Conservation (phyloP, 2,329 filamentous ascomycete species). For the Sclerotinia subarctica region DNA sequence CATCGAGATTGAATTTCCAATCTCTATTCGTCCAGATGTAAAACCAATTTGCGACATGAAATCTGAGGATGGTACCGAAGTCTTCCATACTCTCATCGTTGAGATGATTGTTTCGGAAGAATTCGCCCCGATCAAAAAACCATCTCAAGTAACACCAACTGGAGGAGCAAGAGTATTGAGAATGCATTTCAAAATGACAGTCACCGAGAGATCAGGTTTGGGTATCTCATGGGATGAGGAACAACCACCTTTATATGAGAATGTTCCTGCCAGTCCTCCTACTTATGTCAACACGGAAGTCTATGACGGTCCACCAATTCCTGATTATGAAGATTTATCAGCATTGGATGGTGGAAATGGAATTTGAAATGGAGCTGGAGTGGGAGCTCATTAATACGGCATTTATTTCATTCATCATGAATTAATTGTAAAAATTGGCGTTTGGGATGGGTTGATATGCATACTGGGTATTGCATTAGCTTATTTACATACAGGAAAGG, state of each 20-base stretch:
- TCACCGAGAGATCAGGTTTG: constrained; percentile 90
- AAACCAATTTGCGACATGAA: constrained; percentile 77
- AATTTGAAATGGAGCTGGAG: neutral
- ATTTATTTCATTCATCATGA: neutral
- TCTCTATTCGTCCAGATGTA: constrained; percentile 53
- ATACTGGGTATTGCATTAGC: neutral
- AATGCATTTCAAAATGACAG: constrained; percentile 81
- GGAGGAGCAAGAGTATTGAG: constrained; percentile 86
- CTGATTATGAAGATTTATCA: constrained; percentile 35
- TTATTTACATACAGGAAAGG: neutral
- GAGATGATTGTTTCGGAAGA: constrained; percentile 95
- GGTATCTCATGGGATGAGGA: constrained; percentile 98
- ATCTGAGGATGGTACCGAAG: constrained; percentile 68
- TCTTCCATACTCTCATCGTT: constrained; percentile 81
- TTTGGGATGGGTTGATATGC: neutral
- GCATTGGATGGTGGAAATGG: constrained; percentile 25
- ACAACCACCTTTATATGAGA: constrained; percentile 87
- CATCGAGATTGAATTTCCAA: constrained; percentile 77
- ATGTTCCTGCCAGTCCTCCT: constrained; percentile 84
- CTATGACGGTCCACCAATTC: constrained; percentile 32
- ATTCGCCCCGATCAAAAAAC: constrained; percentile 69
- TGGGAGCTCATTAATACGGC: neutral
- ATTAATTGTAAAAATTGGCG: neutral
- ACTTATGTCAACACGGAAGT: constrained; percentile 48
- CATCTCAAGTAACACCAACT: constrained; percentile 71